Evolutionary conservation across 768 basidiomycete species (phyloP), one percentile per base, ranked within the genome.

Genomic region (Dioszegia hungarica): DNA sequence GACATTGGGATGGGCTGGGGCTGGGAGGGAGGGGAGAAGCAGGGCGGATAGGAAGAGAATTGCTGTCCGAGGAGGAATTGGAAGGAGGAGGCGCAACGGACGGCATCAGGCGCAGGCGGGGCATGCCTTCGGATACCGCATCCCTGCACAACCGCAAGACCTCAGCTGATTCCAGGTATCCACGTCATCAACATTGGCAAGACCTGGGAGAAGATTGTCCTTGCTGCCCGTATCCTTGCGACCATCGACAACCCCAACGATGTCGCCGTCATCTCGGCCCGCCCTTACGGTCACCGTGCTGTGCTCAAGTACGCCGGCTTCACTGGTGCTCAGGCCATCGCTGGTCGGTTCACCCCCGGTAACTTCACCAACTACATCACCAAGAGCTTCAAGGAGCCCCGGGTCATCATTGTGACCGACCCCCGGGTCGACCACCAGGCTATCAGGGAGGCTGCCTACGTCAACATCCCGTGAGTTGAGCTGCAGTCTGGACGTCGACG

Each of bases 361-460:
- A 88, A 85, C 67, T 95, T 98, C 82, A 98, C 95, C 77, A 99
- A 99, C 82, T 97, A 97, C 83, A 94, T 94, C 83, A 95, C 91
- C 69, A 90, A 90, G 74, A 95, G 92, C 59, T 99, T 98, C 89
- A 98, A 97, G 82, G 95, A 99, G 81, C 95, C 95, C 69, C 90
- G 95, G 71, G 84, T 99, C 61, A 93, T 99, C 78, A 77, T 99
- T 74, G 94, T 99, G 61, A 97, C 94, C 77, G 95, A 99, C 81
- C 95, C 95, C 67, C 90, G 95, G 66, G 90, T 97, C 63, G 95
- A 98, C 81, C 95, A 98, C 83, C 95, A 99, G 80, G 95, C 95
- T 65, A 99, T 99, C 80, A 90, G 95, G 68, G 95, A 99, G 81
- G 93, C 95, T 43, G 94, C 94, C 56, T 99, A 98, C 77, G 95